Conservation (phyloP, 2,329 filamentous ascomycete species). For the Rhinocladiella mackenziei region DNA sequence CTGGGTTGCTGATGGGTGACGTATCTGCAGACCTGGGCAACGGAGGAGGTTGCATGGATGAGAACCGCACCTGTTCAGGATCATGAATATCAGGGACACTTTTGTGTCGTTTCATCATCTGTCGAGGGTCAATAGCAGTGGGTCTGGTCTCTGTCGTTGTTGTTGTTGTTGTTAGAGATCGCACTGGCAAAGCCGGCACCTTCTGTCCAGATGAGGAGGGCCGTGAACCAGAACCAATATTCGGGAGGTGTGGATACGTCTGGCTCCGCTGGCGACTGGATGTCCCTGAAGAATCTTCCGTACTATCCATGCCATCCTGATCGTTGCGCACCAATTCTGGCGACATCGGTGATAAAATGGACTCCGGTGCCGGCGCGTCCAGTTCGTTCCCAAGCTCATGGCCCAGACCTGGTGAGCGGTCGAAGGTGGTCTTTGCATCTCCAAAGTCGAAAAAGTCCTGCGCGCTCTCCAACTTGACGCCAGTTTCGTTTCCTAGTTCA, state of each 20-base stretch:
- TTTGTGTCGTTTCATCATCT: constrained; percentile 42
- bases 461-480: constrained; percentile 57
- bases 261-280: constrained; percentile 78
- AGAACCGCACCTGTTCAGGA: constrained; percentile 39
- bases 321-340: constrained; percentile 15
- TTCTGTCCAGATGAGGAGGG: constrained; percentile 33
- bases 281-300: constrained; percentile 46
- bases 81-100: constrained; percentile 45
- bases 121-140: constrained; percentile 31
- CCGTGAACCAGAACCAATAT: constrained; percentile 42
- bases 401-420: constrained; percentile 58
- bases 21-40: constrained; percentile 39
- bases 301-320: constrained; percentile 4
- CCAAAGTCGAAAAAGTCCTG: constrained; percentile 59
- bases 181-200: constrained; percentile 26
- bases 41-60: constrained; percentile 40
- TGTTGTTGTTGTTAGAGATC: constrained; percentile 28
- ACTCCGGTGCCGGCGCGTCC: constrained; percentile 41
- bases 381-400: constrained; percentile 54
- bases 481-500: constrained; percentile 50
- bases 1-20: constrained; percentile 55
- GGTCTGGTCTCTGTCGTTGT: constrained; percentile 27
- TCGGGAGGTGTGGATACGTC: constrained; percentile 67
- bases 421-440: constrained; percentile 55
- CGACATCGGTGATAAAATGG: constrained; percentile 19